Evolutionary conservation across 768 basidiomycete genomes (phyloP), one percentile per base, ranked within the genome.

Genomic region (Omphalotus guepiniiformis): DNA sequence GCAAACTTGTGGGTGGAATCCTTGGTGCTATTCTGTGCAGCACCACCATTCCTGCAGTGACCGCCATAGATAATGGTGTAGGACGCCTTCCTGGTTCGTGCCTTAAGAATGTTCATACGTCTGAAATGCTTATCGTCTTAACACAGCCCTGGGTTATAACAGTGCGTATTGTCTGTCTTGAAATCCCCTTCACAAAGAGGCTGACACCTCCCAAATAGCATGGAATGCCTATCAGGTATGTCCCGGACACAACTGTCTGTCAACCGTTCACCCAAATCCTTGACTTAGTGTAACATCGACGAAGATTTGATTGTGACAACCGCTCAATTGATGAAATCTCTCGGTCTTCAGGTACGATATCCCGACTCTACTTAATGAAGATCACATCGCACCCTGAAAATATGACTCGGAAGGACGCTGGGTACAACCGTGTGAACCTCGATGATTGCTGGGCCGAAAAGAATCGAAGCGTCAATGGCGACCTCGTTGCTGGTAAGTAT

Each of bases 401-500:
- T 26, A 23, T 3, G 35, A 7, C 36, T 39, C 15, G 39, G 2
- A 40, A 83, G 80, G 77, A 70, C 41, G 77, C 68, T 28, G 82
- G 82, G 5, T 85, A 85, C 49, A 66, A 71, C 38, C 71, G 75
- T 49, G 65, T 84, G 53, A 83, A 83, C 54, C 67, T 85, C 42
- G 82, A 85, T 51, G 82, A 84, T 54, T 85, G 82, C 53, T 85
- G 77, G 47, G 72, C 82, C 0, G 76, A 80, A 62, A 79, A 71
- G 52, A 67, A 74, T 41, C 70, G 82, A 9, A 76, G 64, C 38
- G 61, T 68, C 1, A 56, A 51, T 16, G 81, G 83, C 3, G 66
- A 78, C 53, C 74, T 85, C 15, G 64, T 79, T 40, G 77, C 72
- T 50, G 70, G 82, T 82, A 32, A 42, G 63, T 42, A 25, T 12